Evolutionary conservation across 2,329 filamentous ascomycete genomes (phyloP).

Genomic region (Fusarium concolor): DNA sequence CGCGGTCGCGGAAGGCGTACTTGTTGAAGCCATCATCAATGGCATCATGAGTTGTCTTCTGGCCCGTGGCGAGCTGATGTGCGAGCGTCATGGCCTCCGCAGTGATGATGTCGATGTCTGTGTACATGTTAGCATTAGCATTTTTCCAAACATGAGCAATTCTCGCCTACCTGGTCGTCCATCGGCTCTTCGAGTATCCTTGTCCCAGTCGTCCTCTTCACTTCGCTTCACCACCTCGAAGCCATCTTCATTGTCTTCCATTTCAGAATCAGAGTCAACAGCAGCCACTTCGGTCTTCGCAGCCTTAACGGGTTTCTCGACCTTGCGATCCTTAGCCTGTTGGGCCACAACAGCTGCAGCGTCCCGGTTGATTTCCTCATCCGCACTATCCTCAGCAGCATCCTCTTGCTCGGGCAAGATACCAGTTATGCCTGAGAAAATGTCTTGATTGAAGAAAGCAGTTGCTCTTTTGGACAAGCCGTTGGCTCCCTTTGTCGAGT

Average conservation of each 20-base stretch:
- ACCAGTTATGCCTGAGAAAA: conserved; percentile 86
- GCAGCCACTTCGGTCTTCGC: conserved; percentile 39
- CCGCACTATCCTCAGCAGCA: conserved; percentile 37
- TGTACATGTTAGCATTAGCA: conserved; percentile 5
- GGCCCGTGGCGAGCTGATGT: conserved; percentile 87
- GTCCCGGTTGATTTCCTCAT: conserved; percentile 52
- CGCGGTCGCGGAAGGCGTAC: conserved; percentile 87
- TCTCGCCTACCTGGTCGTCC: conserved; percentile 68
- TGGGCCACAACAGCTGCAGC: conserved; percentile 43
- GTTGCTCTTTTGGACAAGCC: conserved; percentile 68
- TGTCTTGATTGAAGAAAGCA: conserved; percentile 93
- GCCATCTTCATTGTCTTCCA: conserved; percentile 58
- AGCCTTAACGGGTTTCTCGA: conserved; percentile 20
- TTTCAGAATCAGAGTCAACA: conserved; percentile 47
- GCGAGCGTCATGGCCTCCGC: conserved; percentile 98
- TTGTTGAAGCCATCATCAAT: conserved; percentile 95
- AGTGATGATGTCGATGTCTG: conserved; percentile 98
- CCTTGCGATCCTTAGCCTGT: conserved; percentile 45
- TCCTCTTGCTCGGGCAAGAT: conserved; percentile 64
- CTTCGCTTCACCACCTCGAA: conserved; percentile 71
- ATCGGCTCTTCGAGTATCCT: conserved; percentile 71
- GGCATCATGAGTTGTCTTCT: conserved; percentile 82
- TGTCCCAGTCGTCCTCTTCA: conserved; percentile 72
- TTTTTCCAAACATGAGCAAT: neutral
- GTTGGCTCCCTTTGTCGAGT: conserved; percentile 42